Conservation (phyloP, 2,329 filamentous ascomycete species). For the Immersiporthe knoxdaviesiana region DNA sequence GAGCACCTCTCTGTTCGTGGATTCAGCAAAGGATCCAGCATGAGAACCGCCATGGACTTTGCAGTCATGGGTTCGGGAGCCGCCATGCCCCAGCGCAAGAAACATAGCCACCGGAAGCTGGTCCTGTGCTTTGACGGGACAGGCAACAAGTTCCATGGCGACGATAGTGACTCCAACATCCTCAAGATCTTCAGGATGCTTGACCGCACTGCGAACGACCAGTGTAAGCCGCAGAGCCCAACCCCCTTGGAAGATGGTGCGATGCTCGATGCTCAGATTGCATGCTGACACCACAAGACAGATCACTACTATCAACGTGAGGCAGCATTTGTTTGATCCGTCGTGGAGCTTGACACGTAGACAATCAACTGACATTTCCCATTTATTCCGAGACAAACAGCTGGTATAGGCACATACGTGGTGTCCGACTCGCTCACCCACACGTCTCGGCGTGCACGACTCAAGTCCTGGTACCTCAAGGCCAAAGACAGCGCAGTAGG, state of each 20-base stretch:
- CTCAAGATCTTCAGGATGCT: conserved; percentile 73
- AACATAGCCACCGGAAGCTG: conserved; percentile 47
- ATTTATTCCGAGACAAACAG: conserved; percentile 38
- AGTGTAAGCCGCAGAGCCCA: conserved; percentile 49
- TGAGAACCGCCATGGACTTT: conserved; percentile 11
- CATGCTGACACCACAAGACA: conserved; percentile 30
- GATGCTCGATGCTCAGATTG: neutral
- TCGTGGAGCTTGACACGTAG: conserved; percentile 12
- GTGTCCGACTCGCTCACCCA: conserved; percentile 62
- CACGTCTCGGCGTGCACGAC: conserved; percentile 57
- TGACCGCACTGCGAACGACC: conserved; percentile 63
- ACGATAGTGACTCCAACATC: conserved; percentile 67
- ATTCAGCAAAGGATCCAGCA: conserved; percentile 9
- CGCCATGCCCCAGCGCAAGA: conserved; percentile 1
- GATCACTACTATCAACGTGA: conserved; percentile 66
- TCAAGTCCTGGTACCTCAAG: conserved; percentile 70
- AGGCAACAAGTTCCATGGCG: conserved; percentile 65
- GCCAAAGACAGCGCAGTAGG: conserved; percentile 81
- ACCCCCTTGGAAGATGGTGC: too few relatives aligned
- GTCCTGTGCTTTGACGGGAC: conserved; percentile 67
- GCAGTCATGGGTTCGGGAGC: neutral
- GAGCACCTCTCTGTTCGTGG: conserved; percentile 9
- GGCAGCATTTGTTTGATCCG: conserved; percentile 29
- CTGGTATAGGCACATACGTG: conserved; percentile 75
- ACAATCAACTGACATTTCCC: conserved; percentile 14